Percentiles rank a stretch among this genome's conserved stretches.
Conservation (phyloP, 768 basidiomycete genomes). For the Rhizopogon vinicolor region DNA sequence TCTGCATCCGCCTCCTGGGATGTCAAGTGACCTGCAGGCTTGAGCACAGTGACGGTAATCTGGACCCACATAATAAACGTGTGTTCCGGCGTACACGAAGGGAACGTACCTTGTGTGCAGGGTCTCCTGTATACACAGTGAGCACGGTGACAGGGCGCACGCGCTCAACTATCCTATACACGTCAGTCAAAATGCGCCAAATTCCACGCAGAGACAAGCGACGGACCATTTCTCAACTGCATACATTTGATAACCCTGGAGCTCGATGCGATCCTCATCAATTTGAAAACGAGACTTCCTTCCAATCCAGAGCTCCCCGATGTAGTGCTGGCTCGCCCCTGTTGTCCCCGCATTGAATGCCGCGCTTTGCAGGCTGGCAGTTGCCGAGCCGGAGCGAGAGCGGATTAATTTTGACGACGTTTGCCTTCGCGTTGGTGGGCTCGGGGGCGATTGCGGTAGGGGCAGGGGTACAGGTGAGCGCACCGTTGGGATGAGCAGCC, state of each 20-base stretch:
- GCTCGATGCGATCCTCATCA: constrained; percentile 40
- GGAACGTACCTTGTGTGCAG: constrained; percentile 52
- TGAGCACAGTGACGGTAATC: constrained; percentile 59
- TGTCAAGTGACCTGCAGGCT: constrained; percentile 37
- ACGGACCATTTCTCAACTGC: constrained; percentile 79
- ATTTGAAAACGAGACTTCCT: constrained; percentile 44
- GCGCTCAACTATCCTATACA: constrained; percentile 61
- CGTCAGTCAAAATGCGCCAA: not conserved
- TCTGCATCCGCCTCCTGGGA: constrained; percentile 43
- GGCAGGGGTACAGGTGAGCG: constrained; percentile 13
- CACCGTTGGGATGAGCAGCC: constrained; percentile 30
- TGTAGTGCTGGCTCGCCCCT: constrained; percentile 9
- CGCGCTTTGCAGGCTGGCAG: constrained; percentile 15
- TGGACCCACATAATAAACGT: constrained; percentile 22
- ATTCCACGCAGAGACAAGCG: not conserved
- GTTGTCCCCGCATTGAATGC: constrained; percentile 3
- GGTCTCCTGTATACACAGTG: constrained; percentile 74
- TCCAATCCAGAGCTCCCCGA: constrained; percentile 41
- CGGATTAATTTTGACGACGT: constrained; percentile 24
- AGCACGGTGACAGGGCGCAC: constrained; percentile 56
- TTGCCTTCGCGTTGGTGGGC: constrained; percentile 17
- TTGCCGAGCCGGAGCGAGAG: constrained; percentile 27
- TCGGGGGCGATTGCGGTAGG: constrained; percentile 7
- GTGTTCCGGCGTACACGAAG: not conserved
- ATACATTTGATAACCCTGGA: constrained; percentile 71